Conservation (phyloP, 495 filamentous ascomycete species). For the Cetradonia linearis region DNA sequence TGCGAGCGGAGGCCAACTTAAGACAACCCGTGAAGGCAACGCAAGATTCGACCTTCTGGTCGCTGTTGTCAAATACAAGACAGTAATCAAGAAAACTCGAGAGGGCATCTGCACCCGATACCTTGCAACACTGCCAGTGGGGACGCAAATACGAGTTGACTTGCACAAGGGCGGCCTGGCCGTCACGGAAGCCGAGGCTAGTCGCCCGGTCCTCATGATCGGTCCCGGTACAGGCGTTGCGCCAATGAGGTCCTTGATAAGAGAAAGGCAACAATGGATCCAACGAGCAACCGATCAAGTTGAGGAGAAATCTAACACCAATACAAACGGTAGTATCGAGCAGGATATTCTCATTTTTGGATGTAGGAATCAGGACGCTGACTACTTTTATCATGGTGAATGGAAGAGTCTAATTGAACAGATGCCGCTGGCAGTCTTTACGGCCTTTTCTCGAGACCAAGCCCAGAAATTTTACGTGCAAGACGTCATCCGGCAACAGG, state of each 20-base stretch:
- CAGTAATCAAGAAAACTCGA: slow-evolving; percentile 73
- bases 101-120: slow-evolving; percentile 88
- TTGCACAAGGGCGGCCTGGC: slow-evolving; percentile 48
- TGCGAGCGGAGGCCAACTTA: slow-evolving; percentile 56
- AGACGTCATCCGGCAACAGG: slow-evolving; percentile 59
- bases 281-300: slow-evolving; percentile 27
- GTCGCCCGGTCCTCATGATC: slow-evolving; percentile 62
- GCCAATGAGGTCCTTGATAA: slow-evolving; percentile 70
- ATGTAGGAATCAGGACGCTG: slow-evolving; percentile 56
- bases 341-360: slow-evolving; percentile 61
- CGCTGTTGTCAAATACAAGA: slow-evolving; percentile 87
- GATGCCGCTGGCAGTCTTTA: slow-evolving; percentile 46
- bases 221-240: slow-evolving; percentile 88
- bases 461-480: slow-evolving; percentile 81
- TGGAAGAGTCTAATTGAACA: slow-evolving; percentile 40
- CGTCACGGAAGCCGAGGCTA: slow-evolving; percentile 33
- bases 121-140: slow-evolving; percentile 50
- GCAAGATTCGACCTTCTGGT: slow-evolving; percentile 64
- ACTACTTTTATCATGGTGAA: slow-evolving; percentile 73
- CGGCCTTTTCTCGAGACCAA: slow-evolving; percentile 79
- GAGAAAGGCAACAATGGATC: slow-evolving; percentile 44
- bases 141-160: slow-evolving; percentile 47
- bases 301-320: slow-evolving; percentile 25
- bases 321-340: slow-evolving; percentile 28
- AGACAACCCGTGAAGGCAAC: slow-evolving; percentile 30